These are phyloP conservation scores for Metschnikowia hibisci DNA, from an alignment of 805 yeast genomes.

Conservation along the genomic window DNA sequence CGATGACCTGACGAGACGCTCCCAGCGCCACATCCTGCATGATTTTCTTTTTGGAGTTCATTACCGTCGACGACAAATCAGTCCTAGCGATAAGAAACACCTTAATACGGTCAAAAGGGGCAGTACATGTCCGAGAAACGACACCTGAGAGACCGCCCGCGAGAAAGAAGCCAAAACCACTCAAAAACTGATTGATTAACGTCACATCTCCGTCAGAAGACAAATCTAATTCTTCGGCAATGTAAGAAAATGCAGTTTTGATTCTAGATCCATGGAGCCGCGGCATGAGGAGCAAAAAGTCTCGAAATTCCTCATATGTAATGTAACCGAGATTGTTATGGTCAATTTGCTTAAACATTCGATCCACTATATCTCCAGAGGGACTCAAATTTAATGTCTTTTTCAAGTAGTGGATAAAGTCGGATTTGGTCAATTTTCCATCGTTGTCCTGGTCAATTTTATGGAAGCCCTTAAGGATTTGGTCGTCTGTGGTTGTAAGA, in stretches of 20 bases:
- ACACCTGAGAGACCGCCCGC: conserved; percentile 98
- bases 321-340: conserved; percentile 59
- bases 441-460: conserved; percentile 69
- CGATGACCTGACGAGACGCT: conserved; percentile 32
- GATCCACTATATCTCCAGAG: conserved; percentile 48
- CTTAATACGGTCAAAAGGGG: conserved; percentile 93
- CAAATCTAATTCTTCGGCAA: conserved; percentile 73
- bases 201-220: conserved; percentile 93
- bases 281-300: conserved; percentile 79
- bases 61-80: conserved; percentile 65
- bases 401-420: conserved; percentile 62
- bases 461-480: conserved; percentile 64
- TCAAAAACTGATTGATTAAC: conserved; percentile 67
- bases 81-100: conserved; percentile 92
- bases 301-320: conserved; percentile 82
- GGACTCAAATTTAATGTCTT: conserved; percentile 51
- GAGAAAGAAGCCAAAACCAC: conserved; percentile 85
- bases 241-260: conserved; percentile 75
- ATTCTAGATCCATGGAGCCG: conserved; percentile 70
- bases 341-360: conserved; percentile 55
- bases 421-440: conserved; percentile 62
- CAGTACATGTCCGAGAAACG: conserved; percentile 91
- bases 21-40: conserved; percentile 35
- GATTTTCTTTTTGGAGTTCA: conserved; percentile 51
- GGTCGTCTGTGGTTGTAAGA: conserved; percentile 63